Evolutionary conservation across 805 yeast genomes (phyloP).

Genomic region (Zygotorulaspora danielsina): DNA sequence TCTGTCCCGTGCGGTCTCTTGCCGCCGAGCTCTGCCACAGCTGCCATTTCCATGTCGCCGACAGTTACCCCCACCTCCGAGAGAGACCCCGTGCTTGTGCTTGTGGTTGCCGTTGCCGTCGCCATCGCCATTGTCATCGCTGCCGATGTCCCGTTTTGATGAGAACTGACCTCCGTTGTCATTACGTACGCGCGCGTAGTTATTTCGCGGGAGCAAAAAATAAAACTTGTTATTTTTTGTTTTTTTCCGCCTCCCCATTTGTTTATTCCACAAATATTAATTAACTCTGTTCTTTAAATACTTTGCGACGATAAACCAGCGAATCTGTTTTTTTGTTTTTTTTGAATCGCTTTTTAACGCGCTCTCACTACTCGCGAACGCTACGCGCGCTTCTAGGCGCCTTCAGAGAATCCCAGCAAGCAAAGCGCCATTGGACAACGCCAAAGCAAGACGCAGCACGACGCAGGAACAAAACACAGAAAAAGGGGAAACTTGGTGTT

Average conservation of each 20-base stretch:
- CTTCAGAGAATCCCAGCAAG: not conserved
- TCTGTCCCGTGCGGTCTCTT: not conserved
- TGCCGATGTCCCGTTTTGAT: constrained; percentile 6
- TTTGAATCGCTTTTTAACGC: constrained; percentile 2
- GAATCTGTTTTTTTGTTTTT: constrained; percentile 2
- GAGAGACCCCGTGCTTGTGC: no score
- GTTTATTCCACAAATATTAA: not conserved
- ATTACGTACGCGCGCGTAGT: constrained; percentile 1
- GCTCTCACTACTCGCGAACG: not conserved
- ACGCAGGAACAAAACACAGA: not conserved
- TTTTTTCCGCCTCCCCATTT: no score
- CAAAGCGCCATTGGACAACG: not conserved
- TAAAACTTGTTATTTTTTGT: not conserved
- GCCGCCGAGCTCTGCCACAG: constrained; percentile 3
- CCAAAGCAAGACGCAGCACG: not conserved
- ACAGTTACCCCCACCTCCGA: constrained; percentile 9
- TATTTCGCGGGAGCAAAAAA: not conserved
- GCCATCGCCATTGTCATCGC: constrained; percentile 8
- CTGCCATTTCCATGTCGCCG: constrained; percentile 6
- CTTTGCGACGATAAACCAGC: constrained; percentile 3
- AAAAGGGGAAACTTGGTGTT: not conserved
- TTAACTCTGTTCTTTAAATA: constrained; percentile 3
- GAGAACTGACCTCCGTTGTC: constrained; percentile 5
- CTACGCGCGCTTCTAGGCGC: not conserved
- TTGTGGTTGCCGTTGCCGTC: not conserved